These are phyloP conservation scores for Yamadazyma pseudoaaseri DNA, from an alignment of 1,139 yeast species.

Conservation along the genomic window DNA sequence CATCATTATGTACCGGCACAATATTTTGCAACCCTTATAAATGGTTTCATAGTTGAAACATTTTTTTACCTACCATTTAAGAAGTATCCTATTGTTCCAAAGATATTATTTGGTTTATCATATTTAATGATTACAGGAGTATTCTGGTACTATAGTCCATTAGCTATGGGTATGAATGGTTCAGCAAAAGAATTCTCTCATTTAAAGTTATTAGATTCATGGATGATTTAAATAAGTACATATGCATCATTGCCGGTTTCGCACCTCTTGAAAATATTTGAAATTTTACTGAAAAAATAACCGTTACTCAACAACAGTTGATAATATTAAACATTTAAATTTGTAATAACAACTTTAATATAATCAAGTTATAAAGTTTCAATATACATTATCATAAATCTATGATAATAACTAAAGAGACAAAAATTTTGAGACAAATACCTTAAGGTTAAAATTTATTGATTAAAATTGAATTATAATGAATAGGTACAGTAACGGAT, in stretches of 20 bases:
- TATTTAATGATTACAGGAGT: conserved; percentile 27
- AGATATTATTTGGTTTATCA: conserved; percentile 8
- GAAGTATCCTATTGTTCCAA: conserved; percentile 7
- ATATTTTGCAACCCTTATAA: conserved; percentile 87
- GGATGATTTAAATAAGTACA: conserved; percentile 41
- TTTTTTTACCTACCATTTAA: conserved; percentile 15
- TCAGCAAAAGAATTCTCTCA: conserved; percentile 63
- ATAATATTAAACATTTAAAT: too few relatives aligned
- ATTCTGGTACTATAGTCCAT: conserved; percentile 71
- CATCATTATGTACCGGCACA: conserved; percentile 97
- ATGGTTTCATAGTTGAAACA: conserved; percentile 35
- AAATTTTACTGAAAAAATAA: background rate
- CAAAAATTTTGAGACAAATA: background rate
- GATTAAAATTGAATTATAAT: conserved; percentile 6
- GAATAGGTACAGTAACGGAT: conserved; percentile 15
- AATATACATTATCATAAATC: too few relatives aligned
- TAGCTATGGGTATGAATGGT: conserved; percentile 90
- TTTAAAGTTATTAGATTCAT: conserved; percentile 70
- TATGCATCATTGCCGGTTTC: conserved; percentile 2
- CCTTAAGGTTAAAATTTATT: background rate
- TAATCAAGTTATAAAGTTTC: too few relatives aligned
- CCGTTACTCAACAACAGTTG: too few relatives aligned
- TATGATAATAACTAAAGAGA: background rate
- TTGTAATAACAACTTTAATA: too few relatives aligned
- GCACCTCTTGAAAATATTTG: conserved; percentile 1